Evolutionary conservation across 2,329 filamentous ascomycete species (phyloP), one percentile per base, ranked within the genome.

Genomic region (Trichoderma koningii): DNA sequence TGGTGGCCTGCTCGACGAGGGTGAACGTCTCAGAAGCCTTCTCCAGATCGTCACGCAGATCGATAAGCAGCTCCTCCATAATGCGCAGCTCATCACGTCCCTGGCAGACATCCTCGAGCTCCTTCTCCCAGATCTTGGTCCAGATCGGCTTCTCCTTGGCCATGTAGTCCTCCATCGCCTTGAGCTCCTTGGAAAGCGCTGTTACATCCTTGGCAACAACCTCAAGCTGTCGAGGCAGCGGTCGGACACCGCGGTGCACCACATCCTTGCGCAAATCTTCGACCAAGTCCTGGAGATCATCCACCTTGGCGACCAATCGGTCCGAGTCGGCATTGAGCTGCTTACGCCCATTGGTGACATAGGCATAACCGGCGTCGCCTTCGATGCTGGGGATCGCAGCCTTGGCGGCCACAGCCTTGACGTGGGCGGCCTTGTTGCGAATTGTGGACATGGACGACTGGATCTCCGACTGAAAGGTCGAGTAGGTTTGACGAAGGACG

Each of bases 51-150:
- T 97, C 93, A 73, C 95, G 88, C 68, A 99, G 80, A 80, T 99
- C 95, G 51, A 93, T 87, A 69, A 94, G 89, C 68, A 99, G 85
- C 71, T 98, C 95, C 80, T 99, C 95, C 82, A 97, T 94, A 83
- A 98, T 90, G 56, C 93, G 95, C 70, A 99, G 86, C 77, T 97
- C 89, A 74, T 98, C 94, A 70, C 93, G 88, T 73, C 97, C 95
- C 75, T 96, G 93, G 79, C 95, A 98, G 3, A 99, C 94, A 60
- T 94, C 89, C 76, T 98, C 92, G 52, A 99, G 82, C 76, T 98
- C 93, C 78, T 96, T 93, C 84, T 98, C 94, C 95, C 95, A 99
- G 69, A 98, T 96, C 85, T 97, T 97, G 63, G 93, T 97, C 94
- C 95, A 99, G 65, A 97, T 83, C 0, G 95, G 95, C 77, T 97